These are phyloP conservation scores for Beauveria caledonica DNA, from an alignment of 2,329 filamentous ascomycete species.

Conservation along the genomic window DNA sequence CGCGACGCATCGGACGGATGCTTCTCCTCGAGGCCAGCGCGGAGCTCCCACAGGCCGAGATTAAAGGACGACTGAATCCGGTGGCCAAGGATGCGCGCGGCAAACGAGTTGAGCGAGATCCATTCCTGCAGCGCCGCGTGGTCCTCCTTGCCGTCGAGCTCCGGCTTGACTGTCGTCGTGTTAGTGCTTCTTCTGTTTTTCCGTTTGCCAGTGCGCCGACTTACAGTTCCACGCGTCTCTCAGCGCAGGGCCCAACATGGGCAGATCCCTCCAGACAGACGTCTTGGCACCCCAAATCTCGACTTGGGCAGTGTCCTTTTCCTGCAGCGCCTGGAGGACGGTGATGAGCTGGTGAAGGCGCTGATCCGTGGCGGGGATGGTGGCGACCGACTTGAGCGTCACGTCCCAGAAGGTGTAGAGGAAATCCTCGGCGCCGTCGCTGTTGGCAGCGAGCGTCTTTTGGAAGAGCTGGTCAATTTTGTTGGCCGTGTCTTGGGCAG, in stretches of 20 bases:
- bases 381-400: conserved; percentile 18
- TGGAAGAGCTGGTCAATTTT: conserved; percentile 20
- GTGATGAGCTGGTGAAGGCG: conserved; percentile 19
- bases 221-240: conserved; percentile 24
- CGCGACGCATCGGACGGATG: conserved; percentile 10
- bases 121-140: conserved; percentile 18
- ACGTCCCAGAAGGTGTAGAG: conserved; percentile 24
- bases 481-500: conserved; percentile 17
- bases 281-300: conserved; percentile 21
- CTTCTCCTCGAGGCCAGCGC: conserved; percentile 21
- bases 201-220: conserved; percentile 1
- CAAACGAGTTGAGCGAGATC: conserved; percentile 26
- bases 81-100: conserved; percentile 23
- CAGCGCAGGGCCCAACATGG: conserved; percentile 23
- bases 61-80: conserved; percentile 18
- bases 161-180: conserved; percentile 16
- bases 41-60: conserved; percentile 24
- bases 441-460: conserved; percentile 14
- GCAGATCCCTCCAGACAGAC: conserved; percentile 23
- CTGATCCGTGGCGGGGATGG: conserved; percentile 20
- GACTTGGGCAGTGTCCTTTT: conserved; percentile 17
- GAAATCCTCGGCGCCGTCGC: conserved; percentile 14
- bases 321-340: conserved; percentile 17
- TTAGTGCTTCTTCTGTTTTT: background rate
- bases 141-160: conserved; percentile 18